Evolutionary conservation across 805 yeast genomes (phyloP).

Genomic region (Lipomyces oligophaga): DNA sequence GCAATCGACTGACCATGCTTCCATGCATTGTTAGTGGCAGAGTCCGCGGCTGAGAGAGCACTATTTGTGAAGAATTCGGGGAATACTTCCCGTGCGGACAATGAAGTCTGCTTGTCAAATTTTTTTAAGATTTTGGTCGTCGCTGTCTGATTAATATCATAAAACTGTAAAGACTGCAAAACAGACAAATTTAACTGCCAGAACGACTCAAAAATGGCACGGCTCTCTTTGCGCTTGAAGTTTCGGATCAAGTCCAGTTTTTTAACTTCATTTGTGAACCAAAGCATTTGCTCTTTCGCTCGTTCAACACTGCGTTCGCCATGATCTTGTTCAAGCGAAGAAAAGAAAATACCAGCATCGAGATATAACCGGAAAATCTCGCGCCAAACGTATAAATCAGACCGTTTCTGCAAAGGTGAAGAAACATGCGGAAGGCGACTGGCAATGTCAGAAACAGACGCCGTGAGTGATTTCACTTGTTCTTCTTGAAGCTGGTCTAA

Average conservation of each 20-base stretch:
- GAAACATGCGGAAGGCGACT: constrained; percentile 41
- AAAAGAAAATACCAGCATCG: constrained; percentile 63
- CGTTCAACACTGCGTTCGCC: constrained; percentile 48
- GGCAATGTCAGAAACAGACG: constrained; percentile 45
- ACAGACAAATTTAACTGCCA: constrained; percentile 52
- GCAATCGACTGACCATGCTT: no score
- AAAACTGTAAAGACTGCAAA: constrained; percentile 56
- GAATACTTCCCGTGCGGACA: constrained; percentile 42
- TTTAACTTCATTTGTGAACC: constrained; percentile 44
- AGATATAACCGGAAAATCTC: constrained; percentile 61
- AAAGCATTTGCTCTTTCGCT: constrained; percentile 44
- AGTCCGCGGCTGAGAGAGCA: background rate
- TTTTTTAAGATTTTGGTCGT: constrained; percentile 66
- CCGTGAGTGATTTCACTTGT: constrained; percentile 45
- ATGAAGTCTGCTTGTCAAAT: constrained; percentile 66
- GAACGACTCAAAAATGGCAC: constrained; percentile 48
- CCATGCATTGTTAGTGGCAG: no score
- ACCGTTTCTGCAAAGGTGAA: constrained; percentile 41
- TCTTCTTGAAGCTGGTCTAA: constrained; percentile 44
- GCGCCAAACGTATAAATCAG: constrained; percentile 67
- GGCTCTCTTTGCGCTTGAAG: constrained; percentile 48
- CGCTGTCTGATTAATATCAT: constrained; percentile 59
- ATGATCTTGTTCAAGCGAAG: constrained; percentile 46
- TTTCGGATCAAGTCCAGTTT: constrained; percentile 39
- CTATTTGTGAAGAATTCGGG: constrained; percentile 41